Percentiles rank a stretch among this genome's conserved stretches.
Conservation (phyloP, 2,329 filamentous ascomycete genomes). For the Cordyceps fumosorosea region DNA sequence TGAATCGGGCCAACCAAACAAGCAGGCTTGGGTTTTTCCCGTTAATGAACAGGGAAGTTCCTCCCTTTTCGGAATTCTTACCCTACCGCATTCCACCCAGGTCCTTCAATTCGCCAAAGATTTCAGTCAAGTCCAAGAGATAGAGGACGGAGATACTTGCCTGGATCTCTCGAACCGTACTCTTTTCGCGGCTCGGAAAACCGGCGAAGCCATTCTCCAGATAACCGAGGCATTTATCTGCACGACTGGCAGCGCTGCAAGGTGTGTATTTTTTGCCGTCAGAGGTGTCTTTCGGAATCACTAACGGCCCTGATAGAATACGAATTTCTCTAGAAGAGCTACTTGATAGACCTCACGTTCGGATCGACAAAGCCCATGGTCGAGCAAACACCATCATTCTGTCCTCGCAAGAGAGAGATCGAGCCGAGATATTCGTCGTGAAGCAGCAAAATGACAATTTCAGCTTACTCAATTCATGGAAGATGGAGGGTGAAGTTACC, state of each 20-base stretch:
- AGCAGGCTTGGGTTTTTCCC: constrained; percentile 47
- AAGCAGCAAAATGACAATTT: background rate
- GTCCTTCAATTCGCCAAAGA: constrained; percentile 44
- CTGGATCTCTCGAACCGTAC: constrained; percentile 51
- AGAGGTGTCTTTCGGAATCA: background rate
- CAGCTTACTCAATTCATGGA: background rate
- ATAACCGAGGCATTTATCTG: constrained; percentile 1
- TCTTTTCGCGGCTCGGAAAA: constrained; percentile 35
- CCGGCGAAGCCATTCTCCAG: constrained; percentile 26
- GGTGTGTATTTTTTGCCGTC: background rate
- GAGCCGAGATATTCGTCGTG: background rate
- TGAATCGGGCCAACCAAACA: constrained; percentile 42
- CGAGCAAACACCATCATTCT: constrained; percentile 33
- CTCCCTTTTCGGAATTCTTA: constrained; percentile 35
- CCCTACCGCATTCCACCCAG: constrained; percentile 42
- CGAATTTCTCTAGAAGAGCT: constrained; percentile 27
- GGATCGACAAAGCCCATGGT: constrained; percentile 38
- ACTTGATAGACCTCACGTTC: constrained; percentile 21
- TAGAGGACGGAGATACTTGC: constrained; percentile 32
- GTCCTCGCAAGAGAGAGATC: constrained; percentile 28
- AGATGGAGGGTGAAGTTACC: constrained; percentile 3
- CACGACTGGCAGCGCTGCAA: background rate
- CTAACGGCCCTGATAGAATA: constrained; percentile 18
- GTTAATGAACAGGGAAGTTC: constrained; percentile 16
- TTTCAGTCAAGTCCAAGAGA: constrained; percentile 38